These are phyloP conservation scores for Fusarium sp. DNA, from an alignment of 2,329 filamentous ascomycete species.

Conservation along the genomic window DNA sequence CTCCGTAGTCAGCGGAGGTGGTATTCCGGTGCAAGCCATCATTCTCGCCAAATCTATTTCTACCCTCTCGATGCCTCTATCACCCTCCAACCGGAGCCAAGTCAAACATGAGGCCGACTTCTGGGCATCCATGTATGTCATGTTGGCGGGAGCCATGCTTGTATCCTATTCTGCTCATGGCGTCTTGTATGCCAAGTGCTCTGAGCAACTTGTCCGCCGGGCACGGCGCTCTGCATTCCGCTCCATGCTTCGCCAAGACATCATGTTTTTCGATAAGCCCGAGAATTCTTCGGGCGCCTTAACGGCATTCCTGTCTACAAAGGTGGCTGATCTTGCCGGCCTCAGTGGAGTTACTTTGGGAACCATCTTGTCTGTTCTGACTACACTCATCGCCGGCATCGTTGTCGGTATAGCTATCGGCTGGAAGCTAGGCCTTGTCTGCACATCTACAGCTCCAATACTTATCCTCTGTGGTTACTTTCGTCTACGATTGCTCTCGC, in stretches of 20 bases:
- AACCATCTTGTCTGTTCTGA: conserved; percentile 5
- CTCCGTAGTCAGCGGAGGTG: conserved; percentile 36
- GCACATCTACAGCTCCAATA: conserved; percentile 54
- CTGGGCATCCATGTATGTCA: conserved; percentile 61
- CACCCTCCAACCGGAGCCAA: background rate
- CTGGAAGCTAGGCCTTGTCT: conserved; percentile 59
- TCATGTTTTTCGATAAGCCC: conserved; percentile 48
- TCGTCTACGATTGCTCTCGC: conserved; percentile 47
- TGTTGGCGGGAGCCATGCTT: conserved; percentile 54
- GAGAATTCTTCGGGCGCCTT: conserved; percentile 39
- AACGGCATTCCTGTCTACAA: conserved; percentile 39
- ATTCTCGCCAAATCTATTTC: conserved; percentile 43
- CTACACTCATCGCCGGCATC: conserved; percentile 14
- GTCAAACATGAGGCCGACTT: conserved; percentile 51
- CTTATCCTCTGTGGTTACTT: conserved; percentile 55
- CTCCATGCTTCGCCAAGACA: conserved; percentile 51
- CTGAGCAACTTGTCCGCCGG: conserved; percentile 25
- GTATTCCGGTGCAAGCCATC: conserved; percentile 47
- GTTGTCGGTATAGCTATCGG: conserved; percentile 46
- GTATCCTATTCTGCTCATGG: conserved; percentile 48
- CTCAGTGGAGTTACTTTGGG: conserved; percentile 27
- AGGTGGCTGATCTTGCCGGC: conserved; percentile 11
- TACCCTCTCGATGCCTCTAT: conserved; percentile 27
- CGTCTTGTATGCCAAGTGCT: conserved; percentile 36
- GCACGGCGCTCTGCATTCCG: conserved; percentile 9